A percentile compares a stretch with the other conserved stretches of the same genome.
Evolutionary conservation across 2,329 filamentous ascomycete genomes (phyloP).

Genomic region (Talaromyces islandicus): DNA sequence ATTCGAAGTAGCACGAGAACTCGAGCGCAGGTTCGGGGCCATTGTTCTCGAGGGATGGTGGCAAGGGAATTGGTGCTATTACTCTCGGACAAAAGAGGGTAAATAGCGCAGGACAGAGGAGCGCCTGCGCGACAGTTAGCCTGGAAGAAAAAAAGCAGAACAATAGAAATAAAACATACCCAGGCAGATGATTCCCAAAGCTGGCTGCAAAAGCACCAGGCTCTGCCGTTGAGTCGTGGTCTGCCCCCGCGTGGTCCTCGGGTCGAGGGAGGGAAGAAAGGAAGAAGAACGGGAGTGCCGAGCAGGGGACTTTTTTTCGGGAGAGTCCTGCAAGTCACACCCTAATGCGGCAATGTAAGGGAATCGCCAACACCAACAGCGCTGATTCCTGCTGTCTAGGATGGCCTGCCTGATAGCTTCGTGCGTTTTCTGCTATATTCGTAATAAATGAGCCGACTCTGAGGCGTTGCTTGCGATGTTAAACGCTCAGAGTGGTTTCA

Average conservation of each 20-base stretch:
- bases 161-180: constrained; percentile 17
- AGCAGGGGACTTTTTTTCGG: constrained; percentile 21
- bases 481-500: constrained; percentile 4
- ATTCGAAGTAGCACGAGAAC: constrained; percentile 24
- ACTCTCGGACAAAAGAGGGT: neutral
- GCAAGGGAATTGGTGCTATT: neutral
- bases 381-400: neutral
- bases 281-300: constrained; percentile 14
- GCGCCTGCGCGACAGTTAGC: constrained; percentile 18
- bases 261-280: constrained; percentile 17
- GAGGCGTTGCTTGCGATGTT: neutral
- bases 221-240: constrained; percentile 26
- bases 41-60: constrained; percentile 15
- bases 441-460: neutral
- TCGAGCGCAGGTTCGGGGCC: constrained; percentile 30
- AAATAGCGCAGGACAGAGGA: constrained; percentile 6
- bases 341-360: constrained; percentile 15
- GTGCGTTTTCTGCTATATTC: neutral
- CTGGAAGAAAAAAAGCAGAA: constrained; percentile 10
- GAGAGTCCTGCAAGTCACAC: constrained; percentile 19
- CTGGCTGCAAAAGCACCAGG: constrained; percentile 23
- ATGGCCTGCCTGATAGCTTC: neutral
- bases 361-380: constrained; percentile 13
- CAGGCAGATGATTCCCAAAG: constrained; percentile 16
- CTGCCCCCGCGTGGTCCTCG: constrained; percentile 25